These are phyloP conservation scores for Paramyrothecium roridum DNA, from an alignment of 2,329 filamentous ascomycete genomes.

Conservation along the genomic window DNA sequence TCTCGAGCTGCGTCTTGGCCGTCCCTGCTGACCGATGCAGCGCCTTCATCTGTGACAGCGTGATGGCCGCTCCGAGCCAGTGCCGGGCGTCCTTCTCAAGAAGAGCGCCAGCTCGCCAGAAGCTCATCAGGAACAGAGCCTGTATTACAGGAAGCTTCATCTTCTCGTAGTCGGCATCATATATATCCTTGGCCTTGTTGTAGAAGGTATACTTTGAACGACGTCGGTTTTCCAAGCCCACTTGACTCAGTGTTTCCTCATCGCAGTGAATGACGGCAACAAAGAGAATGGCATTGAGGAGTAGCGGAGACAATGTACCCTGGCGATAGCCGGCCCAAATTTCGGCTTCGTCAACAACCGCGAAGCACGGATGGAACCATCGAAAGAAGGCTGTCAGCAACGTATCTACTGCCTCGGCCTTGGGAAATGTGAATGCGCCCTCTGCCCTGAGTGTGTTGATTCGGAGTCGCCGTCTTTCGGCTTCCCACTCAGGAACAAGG, in stretches of 20 bases:
- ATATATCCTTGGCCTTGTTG: conserved; percentile 42
- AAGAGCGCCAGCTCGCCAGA: conserved; percentile 42
- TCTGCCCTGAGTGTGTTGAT: conserved; percentile 6
- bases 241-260: conserved; percentile 30
- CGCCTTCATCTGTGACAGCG: conserved; percentile 39
- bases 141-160: conserved; percentile 42
- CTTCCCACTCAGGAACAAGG: conserved; percentile 33
- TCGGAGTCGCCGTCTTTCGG: conserved; percentile 26
- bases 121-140: conserved; percentile 45
- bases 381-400: conserved; percentile 45
- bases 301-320: conserved; percentile 37
- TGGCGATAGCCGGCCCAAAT: conserved; percentile 30
- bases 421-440: conserved; percentile 35
- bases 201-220: conserved; percentile 43
- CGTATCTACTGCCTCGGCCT: conserved; percentile 26
- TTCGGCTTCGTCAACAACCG: conserved; percentile 41
- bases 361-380: conserved; percentile 51
- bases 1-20: conserved; percentile 10
- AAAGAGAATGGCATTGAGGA: conserved; percentile 46
- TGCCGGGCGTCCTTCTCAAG: conserved; percentile 38
- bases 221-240: conserved; percentile 38
- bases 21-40: conserved; percentile 24
- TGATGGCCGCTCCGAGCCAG: conserved; percentile 42
- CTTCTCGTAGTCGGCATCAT: conserved; percentile 43
- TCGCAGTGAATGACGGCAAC: conserved; percentile 46